Percentiles rank a stretch among this genome's conserved stretches.
phyloP scores from a whole-genome alignment of 768 basidiomycete species.

The Auriculariales sp. region DNA sequence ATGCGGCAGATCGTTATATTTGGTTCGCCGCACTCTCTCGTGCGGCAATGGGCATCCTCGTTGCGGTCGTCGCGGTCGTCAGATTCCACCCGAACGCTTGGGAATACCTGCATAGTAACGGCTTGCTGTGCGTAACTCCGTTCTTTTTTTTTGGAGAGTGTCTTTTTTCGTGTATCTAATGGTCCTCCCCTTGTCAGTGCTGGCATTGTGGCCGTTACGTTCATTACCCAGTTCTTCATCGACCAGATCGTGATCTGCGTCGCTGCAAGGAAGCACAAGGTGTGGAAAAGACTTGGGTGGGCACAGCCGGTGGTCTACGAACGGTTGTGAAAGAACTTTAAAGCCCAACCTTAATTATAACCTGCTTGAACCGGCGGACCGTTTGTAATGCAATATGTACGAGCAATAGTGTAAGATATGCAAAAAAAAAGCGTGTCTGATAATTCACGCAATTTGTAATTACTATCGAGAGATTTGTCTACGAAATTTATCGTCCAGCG shows the following conservation, averaged over 20 bases:
- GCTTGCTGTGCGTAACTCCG: neutral
- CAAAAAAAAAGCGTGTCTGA: too few species aligned
- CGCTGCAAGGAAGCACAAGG: too few species aligned
- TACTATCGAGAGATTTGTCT: too few species aligned
- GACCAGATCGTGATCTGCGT: neutral
- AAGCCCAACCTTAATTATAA: too few species aligned
- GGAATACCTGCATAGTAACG: neutral
- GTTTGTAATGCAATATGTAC: too few species aligned
- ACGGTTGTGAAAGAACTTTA: too few species aligned
- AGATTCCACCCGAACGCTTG: neutral
- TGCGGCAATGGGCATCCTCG: neutral
- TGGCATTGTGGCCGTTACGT: neutral
- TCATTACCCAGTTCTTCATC: neutral
- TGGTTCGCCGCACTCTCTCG: neutral
- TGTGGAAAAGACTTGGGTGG: too few species aligned
- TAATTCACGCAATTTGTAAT: too few species aligned
- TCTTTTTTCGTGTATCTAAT: neutral
- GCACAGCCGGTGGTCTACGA: too few species aligned
- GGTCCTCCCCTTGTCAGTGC: too few species aligned
- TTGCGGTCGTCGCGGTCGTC: neutral
- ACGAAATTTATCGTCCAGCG: constrained; percentile 21
- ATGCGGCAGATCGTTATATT: neutral
- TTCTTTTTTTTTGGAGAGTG: neutral
- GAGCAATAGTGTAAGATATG: too few species aligned
- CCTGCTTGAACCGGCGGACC: too few species aligned